phyloP scores from a whole-genome alignment of 352 stramenopile species.

The Phytophthora hybrid region DNA sequence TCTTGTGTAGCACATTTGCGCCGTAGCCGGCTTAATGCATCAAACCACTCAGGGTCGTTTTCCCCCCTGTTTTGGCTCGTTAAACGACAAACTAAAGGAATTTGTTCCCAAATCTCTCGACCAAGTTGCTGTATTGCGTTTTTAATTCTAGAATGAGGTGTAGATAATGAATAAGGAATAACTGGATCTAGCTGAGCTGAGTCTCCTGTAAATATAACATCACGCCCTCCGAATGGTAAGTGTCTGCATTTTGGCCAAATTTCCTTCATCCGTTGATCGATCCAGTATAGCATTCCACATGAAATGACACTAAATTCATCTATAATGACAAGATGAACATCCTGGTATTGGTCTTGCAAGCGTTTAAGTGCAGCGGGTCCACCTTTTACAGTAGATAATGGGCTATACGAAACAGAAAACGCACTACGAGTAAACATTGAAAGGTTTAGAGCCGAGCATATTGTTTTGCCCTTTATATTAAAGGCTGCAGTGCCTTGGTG shows the following conservation, averaged over 20 bases:
- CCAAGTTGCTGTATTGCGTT: not conserved
- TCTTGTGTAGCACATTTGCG: not conserved
- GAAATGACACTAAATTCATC: conserved; percentile 10
- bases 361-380: not conserved
- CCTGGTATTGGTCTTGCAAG: conserved; percentile 1
- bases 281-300: conserved; percentile 4
- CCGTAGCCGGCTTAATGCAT: too few species aligned
- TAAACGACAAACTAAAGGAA: too few species aligned
- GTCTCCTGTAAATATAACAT: conserved; percentile 7
- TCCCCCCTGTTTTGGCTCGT: too few species aligned
- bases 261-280: conserved; percentile 2
- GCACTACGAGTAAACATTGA: conserved; percentile 2
- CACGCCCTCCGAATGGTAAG: conserved; percentile 1
- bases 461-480: conserved; percentile 9
- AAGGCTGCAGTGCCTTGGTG: conserved; percentile 16
- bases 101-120: too few species aligned
- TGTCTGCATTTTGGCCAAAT: not conserved
- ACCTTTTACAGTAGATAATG: not conserved
- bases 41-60: too few species aligned
- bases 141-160: not conserved
- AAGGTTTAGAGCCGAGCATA: conserved; percentile 4
- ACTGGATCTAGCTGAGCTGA: conserved; percentile 3
- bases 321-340: conserved; percentile 16
- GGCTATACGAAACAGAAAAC: conserved; percentile 7
- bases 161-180: conserved; percentile 1